Base-by-base conservation (phyloP, 2,329 filamentous ascomycete species). In the Cordyceps javanica region DNA sequence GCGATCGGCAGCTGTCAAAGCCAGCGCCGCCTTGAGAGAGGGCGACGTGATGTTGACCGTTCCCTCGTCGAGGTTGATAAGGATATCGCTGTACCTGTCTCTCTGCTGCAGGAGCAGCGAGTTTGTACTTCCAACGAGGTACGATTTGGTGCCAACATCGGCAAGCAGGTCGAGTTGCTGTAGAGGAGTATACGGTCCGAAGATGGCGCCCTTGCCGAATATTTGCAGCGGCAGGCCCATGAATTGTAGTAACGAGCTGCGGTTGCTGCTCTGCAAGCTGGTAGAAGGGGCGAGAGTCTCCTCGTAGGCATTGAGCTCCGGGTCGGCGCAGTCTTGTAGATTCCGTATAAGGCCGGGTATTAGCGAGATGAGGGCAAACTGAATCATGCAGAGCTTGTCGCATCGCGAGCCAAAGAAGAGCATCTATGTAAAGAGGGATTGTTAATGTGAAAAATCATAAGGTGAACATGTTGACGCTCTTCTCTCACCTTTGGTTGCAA, bases 391-490 rank as follows among this genome's bases (percentile, higher is more conserved):
- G 64, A 99, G 77, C 62, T 89, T 83, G 73, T 99, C 94, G 72
- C 94, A 97, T 65, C 91, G 86, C n/a, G 93, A 91, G 61, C 94
- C 92, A 67, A 97, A 99, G 76, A 99, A 97, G 55, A 99, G 86
- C 89, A 97, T 97, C 92, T 96, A 26, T 16, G n/a, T n/a, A n/a
- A n/a, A 26, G 28, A n/a, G 7, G 11, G n/a, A 16, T 19, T 9
- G 7, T 42, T 8, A 54, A 30, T 25, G n/a, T 41, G 2, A 23
- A 44, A 7, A 10, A 34, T 32, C 19, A 3, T 7, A 10, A 39
- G 28, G 9, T 16, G 48, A 28, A 52, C 63, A 28, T 59, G 59
- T 44, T 36, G 32, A 19, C 23, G 28, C 11, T n/a, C n/a, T 44
- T 51, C 13, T 34, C 68, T 59, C 63, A 96, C 92, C 85, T 97